Conservation (phyloP, 2,329 filamentous ascomycete species). For the Fusarium luffae region DNA sequence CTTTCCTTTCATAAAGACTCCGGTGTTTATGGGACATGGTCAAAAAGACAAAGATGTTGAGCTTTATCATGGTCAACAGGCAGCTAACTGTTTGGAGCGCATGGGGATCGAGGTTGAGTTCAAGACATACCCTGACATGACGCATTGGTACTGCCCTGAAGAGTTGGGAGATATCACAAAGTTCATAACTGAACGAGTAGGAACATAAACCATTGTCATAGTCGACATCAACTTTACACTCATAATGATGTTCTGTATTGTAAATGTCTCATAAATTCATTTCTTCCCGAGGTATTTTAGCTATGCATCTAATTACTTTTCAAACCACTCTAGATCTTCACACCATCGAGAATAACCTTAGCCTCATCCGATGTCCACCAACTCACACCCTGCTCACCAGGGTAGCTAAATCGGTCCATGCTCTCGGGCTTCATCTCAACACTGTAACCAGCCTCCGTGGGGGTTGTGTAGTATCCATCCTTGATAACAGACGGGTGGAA, state of each 20-base stretch:
- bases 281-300: constrained; percentile 18
- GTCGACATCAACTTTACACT: neutral
- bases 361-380: constrained; percentile 90
- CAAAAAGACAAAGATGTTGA: constrained; percentile 56
- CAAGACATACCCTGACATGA: constrained; percentile 54
- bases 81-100: constrained; percentile 48
- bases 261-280: constrained; percentile 34
- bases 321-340: constrained; percentile 58
- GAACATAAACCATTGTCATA: neutral
- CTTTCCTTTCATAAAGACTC: constrained; percentile 45
- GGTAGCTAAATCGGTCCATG: constrained; percentile 83
- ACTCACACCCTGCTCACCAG: constrained; percentile 79
- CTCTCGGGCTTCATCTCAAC: constrained; percentile 93
- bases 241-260: neutral
- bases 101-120: constrained; percentile 52
- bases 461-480: constrained; percentile 89
- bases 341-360: constrained; percentile 75
- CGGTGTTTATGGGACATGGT: constrained; percentile 61
- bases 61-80: constrained; percentile 49
- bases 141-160: constrained; percentile 58
- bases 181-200: constrained; percentile 43
- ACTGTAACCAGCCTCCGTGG: constrained; percentile 84
- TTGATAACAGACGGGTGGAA: constrained; percentile 81
- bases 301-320: constrained; percentile 18
- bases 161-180: constrained; percentile 54